Percentiles rank a stretch among this genome's conserved stretches.
phyloP scores from a whole-genome alignment of 2,329 filamentous ascomycete genomes.

The Aspergillus tanneri region DNA sequence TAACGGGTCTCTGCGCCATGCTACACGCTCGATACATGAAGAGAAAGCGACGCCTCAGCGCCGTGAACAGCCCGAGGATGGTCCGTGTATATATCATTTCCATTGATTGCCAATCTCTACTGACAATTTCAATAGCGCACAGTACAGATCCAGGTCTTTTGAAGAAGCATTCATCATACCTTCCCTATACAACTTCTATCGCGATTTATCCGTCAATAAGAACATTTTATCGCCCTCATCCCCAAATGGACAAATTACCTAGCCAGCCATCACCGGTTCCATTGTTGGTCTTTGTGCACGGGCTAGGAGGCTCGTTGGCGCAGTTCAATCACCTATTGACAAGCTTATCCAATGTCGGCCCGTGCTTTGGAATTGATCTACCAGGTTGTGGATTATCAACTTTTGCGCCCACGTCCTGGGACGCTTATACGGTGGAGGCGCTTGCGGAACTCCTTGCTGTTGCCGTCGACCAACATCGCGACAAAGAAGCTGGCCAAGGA shows the following conservation, averaged over 20 bases:
- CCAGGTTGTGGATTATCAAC: constrained; percentile 83
- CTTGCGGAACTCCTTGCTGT: constrained; percentile 71
- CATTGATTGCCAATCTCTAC: not conserved
- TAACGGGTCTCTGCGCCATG: constrained; percentile 32
- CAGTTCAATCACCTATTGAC: constrained; percentile 82
- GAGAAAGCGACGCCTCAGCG: constrained; percentile 26
- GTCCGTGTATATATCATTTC: constrained; percentile 21
- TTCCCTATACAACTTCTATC: constrained; percentile 68
- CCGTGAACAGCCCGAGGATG: constrained; percentile 30
- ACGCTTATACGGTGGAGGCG: constrained; percentile 75
- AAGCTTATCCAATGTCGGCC: constrained; percentile 77
- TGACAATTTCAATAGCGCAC: constrained; percentile 27
- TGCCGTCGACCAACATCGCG: constrained; percentile 71
- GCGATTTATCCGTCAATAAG: constrained; percentile 73
- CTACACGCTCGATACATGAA: constrained; percentile 20
- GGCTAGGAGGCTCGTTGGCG: constrained; percentile 84
- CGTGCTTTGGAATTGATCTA: constrained; percentile 84
- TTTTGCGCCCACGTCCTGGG: constrained; percentile 69
- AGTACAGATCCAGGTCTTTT: constrained; percentile 75
- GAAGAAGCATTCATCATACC: constrained; percentile 69
- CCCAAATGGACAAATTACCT: constrained; percentile 78
- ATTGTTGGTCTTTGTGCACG: constrained; percentile 86
- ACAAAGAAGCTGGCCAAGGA: constrained; percentile 63
- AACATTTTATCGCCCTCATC: constrained; percentile 79
- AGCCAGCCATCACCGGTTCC: constrained; percentile 71